Evolutionary conservation across 345 rosid species (phyloP).

Genomic region (Populus davidiana): DNA sequence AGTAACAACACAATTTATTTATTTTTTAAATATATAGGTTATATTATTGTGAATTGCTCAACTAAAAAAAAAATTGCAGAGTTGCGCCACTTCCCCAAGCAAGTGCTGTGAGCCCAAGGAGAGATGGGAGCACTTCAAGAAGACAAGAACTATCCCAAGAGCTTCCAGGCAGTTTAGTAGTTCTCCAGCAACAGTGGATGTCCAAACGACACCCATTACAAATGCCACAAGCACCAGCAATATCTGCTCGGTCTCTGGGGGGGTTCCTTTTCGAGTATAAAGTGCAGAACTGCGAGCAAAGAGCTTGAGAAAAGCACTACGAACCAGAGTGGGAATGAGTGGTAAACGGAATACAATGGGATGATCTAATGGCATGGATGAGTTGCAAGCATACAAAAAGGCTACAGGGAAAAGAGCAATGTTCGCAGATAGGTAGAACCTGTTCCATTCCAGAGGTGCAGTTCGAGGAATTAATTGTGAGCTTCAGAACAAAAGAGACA

Average conservation of each 20-base stretch:
- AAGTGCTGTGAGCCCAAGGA: conserved; percentile 88
- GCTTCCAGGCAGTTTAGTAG: conserved; percentile 83
- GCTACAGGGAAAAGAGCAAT: conserved; percentile 76
- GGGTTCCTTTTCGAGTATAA: conserved; percentile 67
- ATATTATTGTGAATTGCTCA: no score
- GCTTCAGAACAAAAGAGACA: conserved; percentile 55
- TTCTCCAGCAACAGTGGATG: conserved; percentile 92
- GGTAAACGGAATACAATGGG: conserved; percentile 75
- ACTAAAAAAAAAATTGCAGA: conserved; percentile 28
- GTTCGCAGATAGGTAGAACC: conserved; percentile 72
- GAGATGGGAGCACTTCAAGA: conserved; percentile 72
- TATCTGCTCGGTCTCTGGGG: conserved; percentile 81
- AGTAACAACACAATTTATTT: no score
- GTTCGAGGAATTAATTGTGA: conserved; percentile 80
- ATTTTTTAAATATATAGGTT: no score
- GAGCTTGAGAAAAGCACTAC: conserved; percentile 62
- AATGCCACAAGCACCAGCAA: conserved; percentile 59
- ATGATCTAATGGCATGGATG: conserved; percentile 74
- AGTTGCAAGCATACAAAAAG: conserved; percentile 72
- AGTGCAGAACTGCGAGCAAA: conserved; percentile 73
- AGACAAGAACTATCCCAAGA: conserved; percentile 66
- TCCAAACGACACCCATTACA: conserved; percentile 94
- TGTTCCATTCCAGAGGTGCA: conserved; percentile 74
- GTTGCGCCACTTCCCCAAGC: conserved; percentile 75
- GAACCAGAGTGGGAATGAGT: conserved; percentile 79